phyloP scores from a whole-genome alignment of 441 rosid species.

The Lepidium campestre region DNA sequence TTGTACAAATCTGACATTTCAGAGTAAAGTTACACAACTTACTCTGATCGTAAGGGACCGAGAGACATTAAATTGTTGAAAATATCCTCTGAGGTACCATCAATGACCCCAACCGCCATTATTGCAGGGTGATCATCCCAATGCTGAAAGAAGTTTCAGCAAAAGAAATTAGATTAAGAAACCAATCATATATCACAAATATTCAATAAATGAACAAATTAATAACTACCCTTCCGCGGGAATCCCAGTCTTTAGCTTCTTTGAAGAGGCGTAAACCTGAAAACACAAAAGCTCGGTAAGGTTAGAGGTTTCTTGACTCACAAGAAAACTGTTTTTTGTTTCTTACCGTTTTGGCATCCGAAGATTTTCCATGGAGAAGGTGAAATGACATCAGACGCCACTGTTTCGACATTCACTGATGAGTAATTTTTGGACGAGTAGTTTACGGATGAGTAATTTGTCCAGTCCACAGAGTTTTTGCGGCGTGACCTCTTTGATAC shows the following conservation, averaged over 20 bases:
- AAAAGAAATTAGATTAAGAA: not conserved
- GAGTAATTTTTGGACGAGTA: slow-evolving; percentile 21
- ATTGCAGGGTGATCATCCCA: slow-evolving; percentile 93
- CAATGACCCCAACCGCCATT: slow-evolving; percentile 87
- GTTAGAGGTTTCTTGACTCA: not conserved
- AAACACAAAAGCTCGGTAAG: slow-evolving; percentile 6
- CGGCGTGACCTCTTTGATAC: slow-evolving; percentile 36
- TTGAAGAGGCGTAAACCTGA: slow-evolving; percentile 88
- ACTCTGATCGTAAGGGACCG: slow-evolving; percentile 83
- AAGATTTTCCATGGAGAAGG: slow-evolving; percentile 97
- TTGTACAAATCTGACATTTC: too few relatives aligned
- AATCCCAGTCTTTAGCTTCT: slow-evolving; percentile 80
- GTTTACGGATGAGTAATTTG: slow-evolving; percentile 27
- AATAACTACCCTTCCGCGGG: slow-evolving; percentile 45
- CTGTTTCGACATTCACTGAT: slow-evolving; percentile 41
- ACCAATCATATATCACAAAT: not conserved
- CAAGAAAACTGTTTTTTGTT: not conserved
- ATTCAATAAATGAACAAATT: not conserved
- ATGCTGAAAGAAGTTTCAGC: slow-evolving; percentile 36
- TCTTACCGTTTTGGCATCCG: slow-evolving; percentile 88
- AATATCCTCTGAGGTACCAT: slow-evolving; percentile 79
- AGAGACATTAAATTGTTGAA: slow-evolving; percentile 74
- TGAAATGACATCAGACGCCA: slow-evolving; percentile 72
- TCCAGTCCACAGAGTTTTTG: slow-evolving; percentile 51
- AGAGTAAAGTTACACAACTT: slow-evolving; percentile 26